These are phyloP conservation scores for Ogataea kodamae DNA, from an alignment of 805 yeast species.

Conservation along the genomic window DNA sequence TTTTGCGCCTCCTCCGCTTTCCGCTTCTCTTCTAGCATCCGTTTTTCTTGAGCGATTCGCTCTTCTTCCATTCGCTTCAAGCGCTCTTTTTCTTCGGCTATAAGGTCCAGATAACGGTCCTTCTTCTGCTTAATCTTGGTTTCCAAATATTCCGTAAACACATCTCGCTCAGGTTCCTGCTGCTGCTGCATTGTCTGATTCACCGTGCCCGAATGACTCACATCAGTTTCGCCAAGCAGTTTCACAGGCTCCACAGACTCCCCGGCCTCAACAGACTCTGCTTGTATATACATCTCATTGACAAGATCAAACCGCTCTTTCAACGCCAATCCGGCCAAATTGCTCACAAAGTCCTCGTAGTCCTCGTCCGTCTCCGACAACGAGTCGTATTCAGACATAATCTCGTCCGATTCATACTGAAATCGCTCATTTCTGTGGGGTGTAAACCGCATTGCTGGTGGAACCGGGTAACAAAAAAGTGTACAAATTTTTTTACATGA, in stretches of 20 bases:
- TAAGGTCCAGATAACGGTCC: constrained; percentile 6
- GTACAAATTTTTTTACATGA: constrained; percentile 1
- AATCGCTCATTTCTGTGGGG: constrained; percentile 26
- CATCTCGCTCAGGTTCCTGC: constrained; percentile 2
- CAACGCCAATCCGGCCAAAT: constrained; percentile 5
- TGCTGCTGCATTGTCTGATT: no score
- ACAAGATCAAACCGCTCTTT: constrained; percentile 9
- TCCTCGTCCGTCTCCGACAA: constrained; percentile 20
- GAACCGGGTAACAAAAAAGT: constrained; percentile 6
- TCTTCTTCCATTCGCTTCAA: constrained; percentile 3
- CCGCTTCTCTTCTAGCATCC: constrained; percentile 12
- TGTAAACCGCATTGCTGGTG: constrained; percentile 26
- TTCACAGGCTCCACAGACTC: background rate
- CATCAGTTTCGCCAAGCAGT: background rate
- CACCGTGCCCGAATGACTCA: background rate
- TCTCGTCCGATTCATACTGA: constrained; percentile 22
- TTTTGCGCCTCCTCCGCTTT: constrained; percentile 23
- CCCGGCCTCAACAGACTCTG: background rate
- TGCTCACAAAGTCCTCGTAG: constrained; percentile 6
- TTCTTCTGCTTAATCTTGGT: constrained; percentile 5
- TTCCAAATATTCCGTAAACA: constrained; percentile 1
- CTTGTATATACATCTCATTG: constrained; percentile 1
- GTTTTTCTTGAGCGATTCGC: constrained; percentile 3
- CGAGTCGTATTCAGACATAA: constrained; percentile 29
- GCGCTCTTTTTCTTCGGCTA: constrained; percentile 14